Evolutionary conservation across 2,329 filamentous ascomycete genomes (phyloP).

Genomic region (Claviceps citrina): DNA sequence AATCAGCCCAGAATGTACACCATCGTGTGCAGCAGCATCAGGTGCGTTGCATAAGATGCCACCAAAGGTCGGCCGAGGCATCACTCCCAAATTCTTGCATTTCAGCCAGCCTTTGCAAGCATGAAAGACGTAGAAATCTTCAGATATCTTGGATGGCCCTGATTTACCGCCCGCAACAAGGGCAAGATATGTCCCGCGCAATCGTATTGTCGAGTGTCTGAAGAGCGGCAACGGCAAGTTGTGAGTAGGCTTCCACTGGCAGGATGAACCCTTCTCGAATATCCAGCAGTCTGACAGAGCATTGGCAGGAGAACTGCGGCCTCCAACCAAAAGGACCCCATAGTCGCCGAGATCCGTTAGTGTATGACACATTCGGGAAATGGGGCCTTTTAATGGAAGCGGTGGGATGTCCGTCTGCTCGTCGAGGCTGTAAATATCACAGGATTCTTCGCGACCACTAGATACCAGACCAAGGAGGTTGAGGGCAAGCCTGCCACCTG

Average conservation of each 20-base stretch:
- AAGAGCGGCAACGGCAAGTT: slow-evolving; percentile 58
- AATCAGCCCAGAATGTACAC: slow-evolving; percentile 42
- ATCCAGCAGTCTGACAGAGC: slow-evolving; percentile 65
- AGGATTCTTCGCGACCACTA: slow-evolving; percentile 31
- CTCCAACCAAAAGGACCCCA: slow-evolving; percentile 55
- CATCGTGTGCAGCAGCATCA: slow-evolving; percentile 10
- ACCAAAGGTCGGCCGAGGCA: slow-evolving; percentile 28
- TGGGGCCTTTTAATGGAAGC: slow-evolving; percentile 17
- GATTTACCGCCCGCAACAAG: slow-evolving; percentile 50
- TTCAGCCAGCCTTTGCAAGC: slow-evolving; percentile 30
- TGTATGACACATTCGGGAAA: slow-evolving; percentile 55
- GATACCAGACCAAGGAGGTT: slow-evolving; percentile 30
- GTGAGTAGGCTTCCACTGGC: slow-evolving; percentile 46
- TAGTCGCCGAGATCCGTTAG: slow-evolving; percentile 47
- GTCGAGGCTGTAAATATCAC: slow-evolving; percentile 30
- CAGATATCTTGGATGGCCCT: slow-evolving; percentile 30
- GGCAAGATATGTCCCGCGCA: slow-evolving; percentile 33
- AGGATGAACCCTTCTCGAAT: slow-evolving; percentile 33
- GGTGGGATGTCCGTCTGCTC: slow-evolving; percentile 10
- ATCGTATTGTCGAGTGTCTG: slow-evolving; percentile 50
- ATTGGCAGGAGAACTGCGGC: slow-evolving; percentile 58
- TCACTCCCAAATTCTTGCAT: slow-evolving; percentile 22
- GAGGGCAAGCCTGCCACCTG: slow-evolving; percentile 29
- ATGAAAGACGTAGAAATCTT: slow-evolving; percentile 38
- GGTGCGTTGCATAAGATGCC: slow-evolving; percentile 21